A percentile compares a stretch with the other conserved stretches of the same genome.
These are phyloP conservation scores for Musa beccarii DNA, from an alignment of 176 grass and related monocot species.

Conservation along the genomic window DNA sequence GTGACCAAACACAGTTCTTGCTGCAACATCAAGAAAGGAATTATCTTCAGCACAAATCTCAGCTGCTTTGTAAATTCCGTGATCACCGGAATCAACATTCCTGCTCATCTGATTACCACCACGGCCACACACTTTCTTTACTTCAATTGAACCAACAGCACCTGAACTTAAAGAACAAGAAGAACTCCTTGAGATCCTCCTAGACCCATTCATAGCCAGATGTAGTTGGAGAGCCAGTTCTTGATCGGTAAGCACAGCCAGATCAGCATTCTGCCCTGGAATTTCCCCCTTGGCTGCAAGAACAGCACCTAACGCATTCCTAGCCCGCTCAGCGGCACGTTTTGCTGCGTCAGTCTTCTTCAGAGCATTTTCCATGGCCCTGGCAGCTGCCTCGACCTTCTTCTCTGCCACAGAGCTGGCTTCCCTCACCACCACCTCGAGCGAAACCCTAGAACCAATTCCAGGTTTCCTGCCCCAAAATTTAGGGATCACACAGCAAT, in stretches of 20 bases:
- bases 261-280: neutral
- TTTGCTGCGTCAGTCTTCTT: slow-evolving; percentile 22
- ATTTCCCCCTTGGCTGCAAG: neutral
- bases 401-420: neutral
- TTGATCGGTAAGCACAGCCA: slow-evolving; percentile 21
- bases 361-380: slow-evolving; percentile 4
- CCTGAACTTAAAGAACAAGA: slow-evolving; percentile 10
- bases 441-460: neutral
- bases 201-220: slow-evolving; percentile 62
- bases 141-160: neutral
- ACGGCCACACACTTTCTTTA: slow-evolving; percentile 1
- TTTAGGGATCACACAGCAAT: slow-evolving; percentile 45
- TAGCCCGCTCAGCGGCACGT: slow-evolving; percentile 14
- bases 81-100: neutral
- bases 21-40: slow-evolving; percentile 28
- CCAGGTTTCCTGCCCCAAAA: neutral
- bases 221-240: slow-evolving; percentile 54
- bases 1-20: neutral
- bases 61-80: neutral
- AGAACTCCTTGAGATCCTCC: slow-evolving; percentile 41
- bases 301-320: slow-evolving; percentile 5
- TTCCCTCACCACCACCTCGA: slow-evolving; percentile 19
- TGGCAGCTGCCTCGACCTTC: slow-evolving; percentile 2
- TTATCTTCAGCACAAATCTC: slow-evolving; percentile 43
- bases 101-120: neutral